Evolutionary conservation across 352 stramenopile species (phyloP).

Genomic region (Hyaloperonospora brassicae): DNA sequence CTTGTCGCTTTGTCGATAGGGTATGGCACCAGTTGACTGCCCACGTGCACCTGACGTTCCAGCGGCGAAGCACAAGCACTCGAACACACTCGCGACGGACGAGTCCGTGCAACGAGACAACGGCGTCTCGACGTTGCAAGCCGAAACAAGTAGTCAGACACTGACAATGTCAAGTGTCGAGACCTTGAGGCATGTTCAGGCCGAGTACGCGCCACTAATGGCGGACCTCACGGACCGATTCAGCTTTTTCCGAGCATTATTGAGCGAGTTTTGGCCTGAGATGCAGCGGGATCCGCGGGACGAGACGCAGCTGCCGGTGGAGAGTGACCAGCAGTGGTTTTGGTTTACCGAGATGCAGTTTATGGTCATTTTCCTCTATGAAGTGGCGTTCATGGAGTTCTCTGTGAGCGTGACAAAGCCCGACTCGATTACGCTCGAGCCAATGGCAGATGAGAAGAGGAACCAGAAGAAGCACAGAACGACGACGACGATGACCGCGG

Average conservation of each 20-base stretch:
- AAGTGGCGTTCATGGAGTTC: conserved; percentile 84
- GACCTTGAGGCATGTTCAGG: conserved; percentile 12
- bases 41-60: too few relatives aligned
- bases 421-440: conserved; percentile 46
- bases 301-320: conserved; percentile 25
- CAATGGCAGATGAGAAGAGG: conserved; percentile 29
- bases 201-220: conserved; percentile 25
- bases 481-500: background rate
- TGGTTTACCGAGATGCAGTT: conserved; percentile 80
- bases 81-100: too few relatives aligned
- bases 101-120: too few relatives aligned
- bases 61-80: too few relatives aligned
- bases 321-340: conserved; percentile 64
- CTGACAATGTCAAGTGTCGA: too few relatives aligned
- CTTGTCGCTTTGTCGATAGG: too few relatives aligned
- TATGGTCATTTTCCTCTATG: conserved; percentile 73
- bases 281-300: conserved; percentile 44
- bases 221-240: conserved; percentile 31
- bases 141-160: too few relatives aligned
- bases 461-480: too few relatives aligned
- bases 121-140: too few relatives aligned
- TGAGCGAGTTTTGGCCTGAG: conserved; percentile 65
- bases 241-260: conserved; percentile 52
- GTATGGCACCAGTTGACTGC: too few relatives aligned
- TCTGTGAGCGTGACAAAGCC: conserved; percentile 76